phyloP scores from a whole-genome alignment of 371 early-diverging fungal genomes.

The Thermomucor indicae-seudaticae region DNA sequence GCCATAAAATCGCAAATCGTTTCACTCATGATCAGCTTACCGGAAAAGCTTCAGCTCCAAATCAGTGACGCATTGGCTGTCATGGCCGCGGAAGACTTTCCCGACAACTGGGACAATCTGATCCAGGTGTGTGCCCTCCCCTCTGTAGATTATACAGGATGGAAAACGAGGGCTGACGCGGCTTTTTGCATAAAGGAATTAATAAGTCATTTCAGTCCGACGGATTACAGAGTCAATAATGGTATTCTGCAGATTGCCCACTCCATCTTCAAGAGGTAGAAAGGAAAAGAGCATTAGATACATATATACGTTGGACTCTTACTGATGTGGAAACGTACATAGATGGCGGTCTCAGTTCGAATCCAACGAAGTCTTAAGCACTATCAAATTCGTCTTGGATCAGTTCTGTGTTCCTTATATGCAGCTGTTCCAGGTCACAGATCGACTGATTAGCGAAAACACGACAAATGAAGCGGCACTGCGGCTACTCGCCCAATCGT shows the following conservation, averaged over 20 bases:
- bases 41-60: constrained; percentile 80
- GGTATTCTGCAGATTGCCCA: constrained; percentile 92
- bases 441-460: constrained; percentile 70
- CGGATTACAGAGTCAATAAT: constrained; percentile 80
- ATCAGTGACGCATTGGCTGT: constrained; percentile 88
- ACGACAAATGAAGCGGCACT: constrained; percentile 59
- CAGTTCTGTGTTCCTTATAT: constrained; percentile 80
- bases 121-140: constrained; percentile 78
- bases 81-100: constrained; percentile 92
- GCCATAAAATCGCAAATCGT: constrained; percentile 82
- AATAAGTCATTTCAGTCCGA: constrained; percentile 68
- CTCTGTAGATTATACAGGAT: too few relatives aligned
- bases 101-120: constrained; percentile 82
- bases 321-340: constrained; percentile 1
- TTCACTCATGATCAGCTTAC: constrained; percentile 78
- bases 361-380: constrained; percentile 72
- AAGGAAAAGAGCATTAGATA: background rate
- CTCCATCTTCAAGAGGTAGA: constrained; percentile 85
- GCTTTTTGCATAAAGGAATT: constrained; percentile 51
- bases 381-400: constrained; percentile 90
- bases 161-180: background rate
- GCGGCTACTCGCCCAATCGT: constrained; percentile 65
- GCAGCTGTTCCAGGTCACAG: constrained; percentile 79
- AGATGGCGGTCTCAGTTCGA: constrained; percentile 88
- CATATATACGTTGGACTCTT: background rate